These are phyloP conservation scores for Nakataea oryzae DNA, from an alignment of 2,329 filamentous ascomycete species.

Conservation along the genomic window DNA sequence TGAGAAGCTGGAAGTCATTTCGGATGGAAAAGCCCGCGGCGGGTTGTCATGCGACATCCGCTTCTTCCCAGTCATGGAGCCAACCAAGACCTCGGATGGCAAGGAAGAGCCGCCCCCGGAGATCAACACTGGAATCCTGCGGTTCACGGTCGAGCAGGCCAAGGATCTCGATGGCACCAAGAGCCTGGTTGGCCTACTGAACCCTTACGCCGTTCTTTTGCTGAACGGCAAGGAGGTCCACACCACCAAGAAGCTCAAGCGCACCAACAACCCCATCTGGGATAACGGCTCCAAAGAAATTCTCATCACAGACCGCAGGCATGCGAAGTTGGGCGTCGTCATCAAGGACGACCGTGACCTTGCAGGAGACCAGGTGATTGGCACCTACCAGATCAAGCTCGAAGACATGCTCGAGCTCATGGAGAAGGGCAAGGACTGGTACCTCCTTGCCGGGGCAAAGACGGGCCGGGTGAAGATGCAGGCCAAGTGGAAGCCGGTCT, in stretches of 20 bases:
- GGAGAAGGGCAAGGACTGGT: slow-evolving; percentile 94
- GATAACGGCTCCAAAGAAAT: slow-evolving; percentile 88
- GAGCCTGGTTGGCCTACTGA: slow-evolving; percentile 83
- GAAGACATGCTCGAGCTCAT: slow-evolving; percentile 87
- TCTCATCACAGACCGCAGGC: slow-evolving; percentile 86
- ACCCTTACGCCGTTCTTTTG: slow-evolving; percentile 79
- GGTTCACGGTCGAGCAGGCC: slow-evolving; percentile 88
- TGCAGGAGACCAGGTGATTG: slow-evolving; percentile 70
- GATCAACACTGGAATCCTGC: slow-evolving; percentile 84
- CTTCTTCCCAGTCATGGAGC: slow-evolving; percentile 88
- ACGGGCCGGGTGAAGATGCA: slow-evolving; percentile 82
- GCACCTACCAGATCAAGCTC: slow-evolving; percentile 89
- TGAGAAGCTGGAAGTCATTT: slow-evolving; percentile 70
- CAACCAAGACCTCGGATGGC: slow-evolving; percentile 62
- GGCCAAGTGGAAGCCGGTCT: slow-evolving; percentile 91
- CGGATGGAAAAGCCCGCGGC: slow-evolving; percentile 76
- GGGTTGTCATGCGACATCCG: slow-evolving; percentile 71
- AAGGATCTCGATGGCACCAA: slow-evolving; percentile 91
- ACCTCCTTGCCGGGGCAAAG: slow-evolving; percentile 71
- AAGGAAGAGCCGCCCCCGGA: slow-evolving; percentile 73
- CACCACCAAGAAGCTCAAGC: slow-evolving; percentile 83
- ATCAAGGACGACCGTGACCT: slow-evolving; percentile 95
- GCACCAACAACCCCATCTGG: slow-evolving; percentile 96
- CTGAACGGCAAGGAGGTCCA: slow-evolving; percentile 91
- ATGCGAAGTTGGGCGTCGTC: slow-evolving; percentile 79